These are phyloP conservation scores for Jamesozyma spencerorum DNA, from an alignment of 805 yeast species.

Conservation along the genomic window DNA sequence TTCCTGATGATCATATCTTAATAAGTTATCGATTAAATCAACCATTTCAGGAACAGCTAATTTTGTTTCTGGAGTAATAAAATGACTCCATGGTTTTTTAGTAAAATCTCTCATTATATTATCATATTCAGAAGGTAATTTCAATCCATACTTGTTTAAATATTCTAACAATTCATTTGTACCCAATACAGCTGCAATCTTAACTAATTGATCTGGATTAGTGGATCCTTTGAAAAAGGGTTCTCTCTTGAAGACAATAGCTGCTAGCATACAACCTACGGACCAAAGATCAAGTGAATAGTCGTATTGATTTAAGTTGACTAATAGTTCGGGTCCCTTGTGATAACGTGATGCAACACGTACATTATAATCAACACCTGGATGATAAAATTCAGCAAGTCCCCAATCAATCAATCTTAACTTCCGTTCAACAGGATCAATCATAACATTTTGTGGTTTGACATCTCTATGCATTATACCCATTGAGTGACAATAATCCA, in stretches of 20 bases:
- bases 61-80: constrained; percentile 38
- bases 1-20: constrained; percentile 79
- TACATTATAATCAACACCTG: constrained; percentile 81
- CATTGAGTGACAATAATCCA: constrained; percentile 84
- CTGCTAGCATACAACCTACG: constrained; percentile 83
- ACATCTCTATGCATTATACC: constrained; percentile 95
- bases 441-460: constrained; percentile 90
- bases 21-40: constrained; percentile 62
- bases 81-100: constrained; percentile 58
- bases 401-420: constrained; percentile 91
- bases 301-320: constrained; percentile 75
- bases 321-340: constrained; percentile 85
- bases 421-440: constrained; percentile 56
- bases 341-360: constrained; percentile 87
- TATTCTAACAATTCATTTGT: constrained; percentile 65
- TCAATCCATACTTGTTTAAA: constrained; percentile 57
- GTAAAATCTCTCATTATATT: constrained; percentile 56
- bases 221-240: constrained; percentile 91
- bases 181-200: constrained; percentile 81
- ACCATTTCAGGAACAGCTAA: constrained; percentile 47
- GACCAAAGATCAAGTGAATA: constrained; percentile 88
- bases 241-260: constrained; percentile 79
- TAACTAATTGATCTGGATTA: constrained; percentile 84
- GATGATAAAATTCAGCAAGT: constrained; percentile 84
- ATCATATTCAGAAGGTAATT: constrained; percentile 70